A percentile compares a stretch with the other conserved stretches of the same genome.
Evolutionary conservation across 148 eudicot species (phyloP).

Genomic region (Chenopodium berlandieri): DNA sequence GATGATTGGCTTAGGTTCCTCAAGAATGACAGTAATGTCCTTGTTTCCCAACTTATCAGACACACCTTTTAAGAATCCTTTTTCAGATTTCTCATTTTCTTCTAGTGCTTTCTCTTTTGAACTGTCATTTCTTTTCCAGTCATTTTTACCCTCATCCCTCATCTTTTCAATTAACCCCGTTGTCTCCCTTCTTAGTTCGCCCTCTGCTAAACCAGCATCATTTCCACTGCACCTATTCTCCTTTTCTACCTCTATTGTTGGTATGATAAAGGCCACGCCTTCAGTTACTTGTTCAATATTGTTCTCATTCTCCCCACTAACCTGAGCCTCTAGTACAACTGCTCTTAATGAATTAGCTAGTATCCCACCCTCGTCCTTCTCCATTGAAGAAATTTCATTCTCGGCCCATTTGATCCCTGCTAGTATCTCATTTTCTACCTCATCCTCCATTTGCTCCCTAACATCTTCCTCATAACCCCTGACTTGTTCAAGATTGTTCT

Average conservation of each 20-base stretch:
- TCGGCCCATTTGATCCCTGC: conserved; percentile 33
- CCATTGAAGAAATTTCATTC: conserved; percentile 15
- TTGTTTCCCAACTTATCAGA: conserved; percentile 9
- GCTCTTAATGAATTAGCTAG: not conserved
- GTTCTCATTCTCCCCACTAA: conserved; percentile 3
- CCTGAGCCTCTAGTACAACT: not conserved
- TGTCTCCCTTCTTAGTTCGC: conserved; percentile 27
- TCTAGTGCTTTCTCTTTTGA: conserved; percentile 1
- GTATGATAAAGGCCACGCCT: conserved; percentile 17
- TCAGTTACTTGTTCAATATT: conserved; percentile 26
- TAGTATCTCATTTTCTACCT: conserved; percentile 24
- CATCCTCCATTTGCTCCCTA: conserved; percentile 24
- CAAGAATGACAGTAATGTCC: conserved; percentile 9
- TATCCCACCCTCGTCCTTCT: conserved; percentile 19
- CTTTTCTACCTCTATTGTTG: conserved; percentile 11
- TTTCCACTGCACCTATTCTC: not conserved
- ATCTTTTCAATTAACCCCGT: conserved; percentile 29
- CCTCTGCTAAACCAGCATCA: conserved; percentile 18
- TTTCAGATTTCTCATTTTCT: conserved; percentile 12
- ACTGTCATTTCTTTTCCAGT: not conserved
- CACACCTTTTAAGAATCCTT: not conserved
- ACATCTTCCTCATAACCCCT: conserved; percentile 40
- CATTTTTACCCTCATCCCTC: conserved; percentile 31
- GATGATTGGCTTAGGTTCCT: conserved; percentile 20
- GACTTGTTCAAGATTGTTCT: conserved; percentile 23